Evolutionary conservation across 352 stramenopile species (phyloP), one percentile per base, ranked within the genome.

Genomic region (Pythium monospermum): DNA sequence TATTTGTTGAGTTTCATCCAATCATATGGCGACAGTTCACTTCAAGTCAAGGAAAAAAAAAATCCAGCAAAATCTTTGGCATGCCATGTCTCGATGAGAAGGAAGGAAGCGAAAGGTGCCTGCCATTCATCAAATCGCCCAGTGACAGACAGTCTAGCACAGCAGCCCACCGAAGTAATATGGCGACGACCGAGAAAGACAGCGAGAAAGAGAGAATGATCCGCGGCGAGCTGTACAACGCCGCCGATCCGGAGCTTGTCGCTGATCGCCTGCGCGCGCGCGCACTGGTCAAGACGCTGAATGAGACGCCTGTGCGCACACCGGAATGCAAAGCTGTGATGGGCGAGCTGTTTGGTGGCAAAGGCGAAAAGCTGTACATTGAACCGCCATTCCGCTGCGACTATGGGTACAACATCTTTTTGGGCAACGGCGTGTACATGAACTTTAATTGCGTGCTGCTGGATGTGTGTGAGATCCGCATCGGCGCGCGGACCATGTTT

Each of bases 401-500:
- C 70, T 96, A 96, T 64, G 87, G 87, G 25, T 82, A 57, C 61
- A 91, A 96, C 59, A 85, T 95, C 54, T 44, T 66, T 45, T 23
- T 93, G 19, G 87, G 66, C 7, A 64, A 85, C 28, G 71, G 68
- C 53, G 83, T 91, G 36, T 96, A 82, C 71, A 89, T 92, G 68
- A 96, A 96, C 66, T 93, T 91, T 65, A 83, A 88, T 55, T 95
- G 83, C 49, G 76, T 85, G 23, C 59, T 96, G 21, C 72, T 96
- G 12, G 87, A 96, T 64, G 76, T 79, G 43, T 87, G 76, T 37
- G 54, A 65, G 43, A 83, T 96, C 54, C 78, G 44, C 33, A 89
- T 96, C 49, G 87, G 87, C 6, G 62, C 77, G 18, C 76, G 78
- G 39, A 83, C 74, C 18, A 59, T 95, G 52, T 68, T 96, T 10